Evolutionary conservation across 2,329 filamentous ascomycete genomes (phyloP).

Genomic region (Mollisia scopiformis): DNA sequence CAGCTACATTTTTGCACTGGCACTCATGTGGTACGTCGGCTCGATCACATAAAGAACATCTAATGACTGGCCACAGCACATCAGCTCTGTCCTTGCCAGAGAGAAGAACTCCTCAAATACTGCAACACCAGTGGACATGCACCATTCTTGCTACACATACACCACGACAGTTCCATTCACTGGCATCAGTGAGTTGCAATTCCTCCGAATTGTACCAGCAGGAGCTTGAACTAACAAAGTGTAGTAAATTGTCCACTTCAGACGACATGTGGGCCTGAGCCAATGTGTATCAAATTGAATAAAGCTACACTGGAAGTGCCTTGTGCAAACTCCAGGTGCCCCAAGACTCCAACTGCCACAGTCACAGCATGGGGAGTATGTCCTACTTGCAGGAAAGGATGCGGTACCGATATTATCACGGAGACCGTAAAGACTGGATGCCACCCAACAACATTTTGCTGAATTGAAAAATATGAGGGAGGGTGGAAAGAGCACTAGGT

Average conservation of each 20-base stretch:
- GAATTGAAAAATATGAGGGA: background rate
- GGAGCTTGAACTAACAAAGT: background rate
- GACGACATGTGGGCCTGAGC: conserved; percentile 11
- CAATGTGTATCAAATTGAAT: conserved; percentile 17
- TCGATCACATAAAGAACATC: background rate
- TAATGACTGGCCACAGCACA: conserved; percentile 12
- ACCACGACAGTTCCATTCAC: conserved; percentile 22
- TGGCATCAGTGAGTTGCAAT: conserved; percentile 7
- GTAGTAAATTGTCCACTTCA: conserved; percentile 18
- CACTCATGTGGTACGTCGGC: conserved; percentile 11
- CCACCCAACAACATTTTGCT: background rate
- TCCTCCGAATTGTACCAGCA: background rate
- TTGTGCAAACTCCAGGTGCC: conserved; percentile 17
- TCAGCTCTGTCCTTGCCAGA: conserved; percentile 10
- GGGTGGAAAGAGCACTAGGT: background rate
- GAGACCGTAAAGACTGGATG: conserved; percentile 13
- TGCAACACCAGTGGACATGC: conserved; percentile 1
- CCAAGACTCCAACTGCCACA: conserved; percentile 26
- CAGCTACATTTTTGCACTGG: conserved; percentile 2
- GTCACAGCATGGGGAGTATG: conserved; percentile 17
- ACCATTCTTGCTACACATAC: conserved; percentile 19
- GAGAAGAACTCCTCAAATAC: conserved; percentile 7
- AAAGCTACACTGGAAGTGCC: conserved; percentile 15
- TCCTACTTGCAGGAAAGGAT: conserved; percentile 22
- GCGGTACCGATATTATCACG: conserved; percentile 13